Base-by-base conservation (phyloP, 768 basidiomycete species). In the Imleria badia region DNA sequence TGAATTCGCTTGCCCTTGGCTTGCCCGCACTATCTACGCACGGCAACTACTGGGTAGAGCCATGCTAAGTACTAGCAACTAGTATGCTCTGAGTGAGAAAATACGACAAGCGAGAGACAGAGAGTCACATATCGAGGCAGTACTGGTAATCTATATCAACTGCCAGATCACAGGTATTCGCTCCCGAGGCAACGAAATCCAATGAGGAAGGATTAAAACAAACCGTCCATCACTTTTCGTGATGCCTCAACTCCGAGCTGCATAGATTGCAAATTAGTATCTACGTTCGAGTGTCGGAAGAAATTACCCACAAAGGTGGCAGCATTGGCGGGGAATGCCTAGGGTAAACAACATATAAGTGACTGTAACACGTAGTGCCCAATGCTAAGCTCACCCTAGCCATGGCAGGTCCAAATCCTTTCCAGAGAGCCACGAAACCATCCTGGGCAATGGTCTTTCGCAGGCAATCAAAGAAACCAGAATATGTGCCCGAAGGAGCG, bases 351-450 rank as follows among this genome's bases (percentile, higher is more conserved):
- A 12, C 5, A 39, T 12, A 7, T 64, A 14, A 59, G 41, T 42
- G 20, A 39, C 46, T 45, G 44, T 6, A n/a, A 22, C n/a, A 33
- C 51, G 29, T 1, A 36, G 39, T 34, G 19, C 34, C 31, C 29
- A 44, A 12, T 48, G 38, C 33, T 48, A 20, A 29, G 74, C 87
- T 51, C 69, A 91, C 91, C 66, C 92, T 75, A 55, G 87, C 86
- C 96, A 98, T 98, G 17, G 97, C 97, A 15, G 96, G 97, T 43
- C 92, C 95, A 68, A 99, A 92, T 11, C 97, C 97, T 73, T 90
- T 98, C 93, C 94, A 99, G 11, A 99, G 76, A 2, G 96, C 95
- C 29, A 73, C 73, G 17, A 91, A 78, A 40, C 97, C 97, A 71
- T 97, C 94, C 47, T 78, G 81, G 7, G 91, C 90, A 60, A 98